Base-by-base conservation (phyloP, 345 rosid genomes). In the Carallia pectinifolia region DNA sequence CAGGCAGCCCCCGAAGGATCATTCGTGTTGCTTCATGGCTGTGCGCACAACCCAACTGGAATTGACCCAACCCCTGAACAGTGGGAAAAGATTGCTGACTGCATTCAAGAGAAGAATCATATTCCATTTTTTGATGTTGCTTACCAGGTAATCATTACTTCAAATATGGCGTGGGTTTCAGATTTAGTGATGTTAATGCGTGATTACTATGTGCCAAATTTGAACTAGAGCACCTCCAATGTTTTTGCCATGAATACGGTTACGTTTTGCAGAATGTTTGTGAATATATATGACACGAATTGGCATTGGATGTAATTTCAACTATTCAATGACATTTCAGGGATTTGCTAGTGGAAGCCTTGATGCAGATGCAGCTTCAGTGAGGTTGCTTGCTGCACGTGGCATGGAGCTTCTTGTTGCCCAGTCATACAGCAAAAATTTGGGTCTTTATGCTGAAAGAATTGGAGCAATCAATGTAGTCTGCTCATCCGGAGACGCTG, bases 281-380 rank as follows among this genome's bases (percentile, higher is more conserved):
- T 34, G 19, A 38, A 68, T 39, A 6, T 33, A 47, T 62, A 5
- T 4, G 39, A 4, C 40, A 4, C 1, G 7, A 34, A 10, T 38
- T 31, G 12, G 19, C 23, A 60, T 38, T 23, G 29, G 33, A 53
- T 64, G 38, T 40, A 69, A 64, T 70, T 19, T 58, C 29, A 68
- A 62, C n/a, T 60, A 18, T 29, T 76, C 37, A 48, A 58, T 65
- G 67, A 58, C 38, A 67, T 71, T 44, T 0, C 58, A 95, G 99
- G 99, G 99, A 67, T 95, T 95, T 82, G 99, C 99, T 53, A 95
- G 97, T 80, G 97, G 99, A 77, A 90, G 99, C 87, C 97, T 92
- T 74, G 97, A 90, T 58, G 81, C 74, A 69, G 99, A 95, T 77
- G 99, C 99, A 56, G 66, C 88, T 66, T 92, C 97, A 71, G 96